These are phyloP conservation scores for Talaromyces adpressus DNA, from an alignment of 495 filamentous ascomycete genomes.

Conservation along the genomic window DNA sequence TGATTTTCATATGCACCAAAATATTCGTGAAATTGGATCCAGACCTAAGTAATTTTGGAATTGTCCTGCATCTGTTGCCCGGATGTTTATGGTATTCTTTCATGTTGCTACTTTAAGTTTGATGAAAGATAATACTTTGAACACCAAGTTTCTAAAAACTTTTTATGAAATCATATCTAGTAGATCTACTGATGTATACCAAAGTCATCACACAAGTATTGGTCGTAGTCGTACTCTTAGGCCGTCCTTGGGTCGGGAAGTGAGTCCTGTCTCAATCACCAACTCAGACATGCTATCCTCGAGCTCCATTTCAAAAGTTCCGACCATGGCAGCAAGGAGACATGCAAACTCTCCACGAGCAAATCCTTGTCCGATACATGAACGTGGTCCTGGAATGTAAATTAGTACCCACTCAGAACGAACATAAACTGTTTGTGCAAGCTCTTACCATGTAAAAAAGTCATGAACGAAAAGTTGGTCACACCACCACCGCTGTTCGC, in stretches of 20 bases:
- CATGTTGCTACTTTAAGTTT: too few relatives aligned
- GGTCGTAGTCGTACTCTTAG: conserved; percentile 20
- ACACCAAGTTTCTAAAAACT: not conserved
- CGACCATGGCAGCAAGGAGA: conserved; percentile 69
- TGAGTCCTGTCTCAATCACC: conserved; percentile 50
- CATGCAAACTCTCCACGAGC: conserved; percentile 78
- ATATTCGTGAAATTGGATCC: too few relatives aligned
- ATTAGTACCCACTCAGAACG: conserved; percentile 21
- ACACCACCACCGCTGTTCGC: conserved; percentile 46
- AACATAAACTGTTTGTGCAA: not conserved
- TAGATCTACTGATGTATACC: not conserved
- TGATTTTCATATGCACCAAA: not conserved
- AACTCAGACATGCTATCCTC: conserved; percentile 51
- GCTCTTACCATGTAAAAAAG: conserved; percentile 62
- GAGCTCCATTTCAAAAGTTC: conserved; percentile 59
- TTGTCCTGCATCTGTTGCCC: too few relatives aligned
- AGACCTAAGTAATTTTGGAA: too few relatives aligned
- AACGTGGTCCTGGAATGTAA: conserved; percentile 68
- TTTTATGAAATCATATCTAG: not conserved
- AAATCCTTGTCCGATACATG: conserved; percentile 77
- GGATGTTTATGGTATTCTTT: too few relatives aligned
- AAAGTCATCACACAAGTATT: not conserved
- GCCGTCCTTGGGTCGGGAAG: conserved; percentile 56
- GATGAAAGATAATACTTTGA: too few relatives aligned
- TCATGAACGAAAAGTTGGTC: conserved; percentile 69